A percentile compares a stretch with the other conserved stretches of the same genome.
Evolutionary conservation across 768 basidiomycete genomes (phyloP).

Genomic region (Hericium erinaceus): DNA sequence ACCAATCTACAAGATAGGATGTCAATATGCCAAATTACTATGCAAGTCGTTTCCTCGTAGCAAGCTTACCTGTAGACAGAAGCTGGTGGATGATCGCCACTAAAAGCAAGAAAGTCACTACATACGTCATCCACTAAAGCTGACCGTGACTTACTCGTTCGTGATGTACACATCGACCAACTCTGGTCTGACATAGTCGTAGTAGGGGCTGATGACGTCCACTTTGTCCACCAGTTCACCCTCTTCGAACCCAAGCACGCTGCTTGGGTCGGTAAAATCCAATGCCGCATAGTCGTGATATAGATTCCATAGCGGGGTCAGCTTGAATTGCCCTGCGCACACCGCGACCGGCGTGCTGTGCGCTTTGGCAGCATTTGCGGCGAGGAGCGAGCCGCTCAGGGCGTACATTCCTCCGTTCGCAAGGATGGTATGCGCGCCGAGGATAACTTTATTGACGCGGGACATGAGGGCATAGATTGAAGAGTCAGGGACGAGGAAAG

Average conservation of each 20-base stretch:
- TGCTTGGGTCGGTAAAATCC: conserved; percentile 67
- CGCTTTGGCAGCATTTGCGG: conserved; percentile 77
- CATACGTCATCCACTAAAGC: background rate
- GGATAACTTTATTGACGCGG: conserved; percentile 90
- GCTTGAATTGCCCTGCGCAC: conserved; percentile 92
- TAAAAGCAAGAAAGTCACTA: conserved; percentile 22
- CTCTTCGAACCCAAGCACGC: conserved; percentile 65
- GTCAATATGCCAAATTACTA: conserved; percentile 1
- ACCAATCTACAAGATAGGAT: conserved; percentile 44
- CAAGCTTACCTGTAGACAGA: conserved; percentile 67
- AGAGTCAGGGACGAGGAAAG: conserved; percentile 95
- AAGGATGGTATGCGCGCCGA: conserved; percentile 91
- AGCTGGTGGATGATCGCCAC: conserved; percentile 94
- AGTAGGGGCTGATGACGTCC: conserved; percentile 92
- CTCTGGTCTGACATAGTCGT: conserved; percentile 91
- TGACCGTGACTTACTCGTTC: conserved; percentile 70
- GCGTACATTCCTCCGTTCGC: conserved; percentile 97
- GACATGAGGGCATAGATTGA: conserved; percentile 96
- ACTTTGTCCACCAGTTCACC: conserved; percentile 77
- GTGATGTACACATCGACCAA: conserved; percentile 91
- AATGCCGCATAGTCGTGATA: conserved; percentile 80
- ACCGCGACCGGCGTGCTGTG: conserved; percentile 91
- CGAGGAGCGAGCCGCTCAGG: conserved; percentile 74
- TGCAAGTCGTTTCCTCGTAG: conserved; percentile 13
- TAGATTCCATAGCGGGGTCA: conserved; percentile 85